These are phyloP conservation scores for Chalciporus pseudorubinellus DNA, from an alignment of 768 basidiomycete species.

Conservation along the genomic window DNA sequence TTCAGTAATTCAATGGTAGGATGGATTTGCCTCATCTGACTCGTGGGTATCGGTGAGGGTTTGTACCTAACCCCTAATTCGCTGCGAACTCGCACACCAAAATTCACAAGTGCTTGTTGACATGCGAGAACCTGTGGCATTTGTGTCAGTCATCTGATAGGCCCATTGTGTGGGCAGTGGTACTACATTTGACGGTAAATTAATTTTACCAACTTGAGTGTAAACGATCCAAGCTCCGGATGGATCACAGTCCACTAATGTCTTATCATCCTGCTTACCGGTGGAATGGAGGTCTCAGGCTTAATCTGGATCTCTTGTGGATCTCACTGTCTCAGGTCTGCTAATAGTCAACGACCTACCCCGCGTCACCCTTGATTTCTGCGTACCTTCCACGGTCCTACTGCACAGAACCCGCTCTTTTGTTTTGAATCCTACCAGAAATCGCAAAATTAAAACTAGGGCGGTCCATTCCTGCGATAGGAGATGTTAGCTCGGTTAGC, in stretches of 20 bases:
- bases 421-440: not conserved
- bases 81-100: not conserved
- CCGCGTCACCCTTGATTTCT: not conserved
- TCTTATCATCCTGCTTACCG: not conserved
- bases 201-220: not conserved
- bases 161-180: not conserved
- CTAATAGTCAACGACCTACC: not conserved
- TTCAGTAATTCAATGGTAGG: too few species aligned
- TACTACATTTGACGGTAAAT: not conserved
- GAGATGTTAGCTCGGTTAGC: constrained; percentile 1
- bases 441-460: constrained; percentile 5
- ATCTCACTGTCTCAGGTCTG: not conserved
- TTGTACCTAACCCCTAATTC: not conserved
- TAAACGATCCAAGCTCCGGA: constrained; percentile 1
- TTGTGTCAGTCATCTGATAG: not conserved
- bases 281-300: not conserved
- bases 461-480: constrained; percentile 10
- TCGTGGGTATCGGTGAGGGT: not conserved
- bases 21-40: too few species aligned
- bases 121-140: not conserved
- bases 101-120: not conserved
- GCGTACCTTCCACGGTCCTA: not conserved
- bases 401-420: not conserved
- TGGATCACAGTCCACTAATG: not conserved
- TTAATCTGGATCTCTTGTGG: not conserved